Evolutionary conservation across 1,139 yeast species (phyloP).

Genomic region (Hansenula anomala): DNA sequence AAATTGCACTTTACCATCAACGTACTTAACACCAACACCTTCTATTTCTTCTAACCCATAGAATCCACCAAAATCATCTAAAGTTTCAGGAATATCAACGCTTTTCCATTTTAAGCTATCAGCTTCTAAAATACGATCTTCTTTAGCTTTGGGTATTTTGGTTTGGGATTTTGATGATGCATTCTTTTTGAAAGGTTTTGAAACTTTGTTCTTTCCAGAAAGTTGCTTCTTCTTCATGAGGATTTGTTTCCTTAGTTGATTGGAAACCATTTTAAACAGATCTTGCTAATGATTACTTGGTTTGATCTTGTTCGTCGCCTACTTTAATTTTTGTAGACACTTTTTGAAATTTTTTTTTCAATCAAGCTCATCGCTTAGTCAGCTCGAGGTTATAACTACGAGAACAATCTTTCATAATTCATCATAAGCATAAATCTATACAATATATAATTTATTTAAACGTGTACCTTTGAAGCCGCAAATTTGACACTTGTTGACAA

Average conservation of each 20-base stretch:
- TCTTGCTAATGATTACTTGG: too few relatives aligned
- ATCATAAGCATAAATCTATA: too few relatives aligned
- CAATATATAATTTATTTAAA: too few relatives aligned
- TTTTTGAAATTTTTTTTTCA: not conserved
- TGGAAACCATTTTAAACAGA: constrained; percentile 16
- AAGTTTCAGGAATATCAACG: constrained; percentile 76
- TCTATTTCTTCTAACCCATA: constrained; percentile 92
- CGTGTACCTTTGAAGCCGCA: not conserved
- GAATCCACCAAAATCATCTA: constrained; percentile 86
- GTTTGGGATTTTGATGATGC: not conserved
- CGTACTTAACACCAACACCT: constrained; percentile 76
- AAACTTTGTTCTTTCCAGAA: constrained; percentile 4
- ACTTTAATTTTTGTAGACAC: not conserved
- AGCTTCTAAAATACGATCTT: constrained; percentile 41
- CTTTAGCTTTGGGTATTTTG: constrained; percentile 3
- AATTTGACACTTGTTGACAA: not conserved
- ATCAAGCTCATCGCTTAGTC: constrained; percentile 1
- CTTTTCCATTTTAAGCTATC: constrained; percentile 68
- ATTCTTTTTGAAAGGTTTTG: constrained; percentile 7
- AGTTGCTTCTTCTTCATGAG: constrained; percentile 7
- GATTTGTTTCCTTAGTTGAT: constrained; percentile 9
- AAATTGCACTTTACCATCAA: constrained; percentile 62
- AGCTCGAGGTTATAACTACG: not conserved
- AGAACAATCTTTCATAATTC: too few relatives aligned
- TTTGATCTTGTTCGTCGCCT: too few relatives aligned